These are phyloP conservation scores for Arthrobotrys sphaeroides DNA, from an alignment of 2,329 filamentous ascomycete species.

Conservation along the genomic window DNA sequence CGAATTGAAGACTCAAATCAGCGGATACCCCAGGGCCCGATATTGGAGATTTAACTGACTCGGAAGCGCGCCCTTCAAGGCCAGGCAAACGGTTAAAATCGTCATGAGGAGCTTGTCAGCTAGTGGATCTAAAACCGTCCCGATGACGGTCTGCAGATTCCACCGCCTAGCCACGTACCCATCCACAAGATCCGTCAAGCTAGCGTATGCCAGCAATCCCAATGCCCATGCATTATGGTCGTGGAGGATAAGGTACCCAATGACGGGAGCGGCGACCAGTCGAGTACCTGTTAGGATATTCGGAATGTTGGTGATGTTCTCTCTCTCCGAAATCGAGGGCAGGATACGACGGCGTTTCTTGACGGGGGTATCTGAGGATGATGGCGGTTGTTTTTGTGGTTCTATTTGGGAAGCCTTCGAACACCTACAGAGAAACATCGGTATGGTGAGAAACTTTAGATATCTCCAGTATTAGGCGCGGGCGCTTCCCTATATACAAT, in stretches of 20 bases:
- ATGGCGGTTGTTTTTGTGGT: neutral
- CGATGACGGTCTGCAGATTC: constrained; percentile 90
- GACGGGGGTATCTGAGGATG: neutral
- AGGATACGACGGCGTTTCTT: constrained; percentile 38
- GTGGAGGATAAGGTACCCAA: constrained; percentile 88
- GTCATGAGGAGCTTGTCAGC: constrained; percentile 98
- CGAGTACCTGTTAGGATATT: constrained; percentile 91
- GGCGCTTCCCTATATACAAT: neutral
- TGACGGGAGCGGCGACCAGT: constrained; percentile 79
- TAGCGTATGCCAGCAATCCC: constrained; percentile 88
- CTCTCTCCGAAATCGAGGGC: constrained; percentile 64
- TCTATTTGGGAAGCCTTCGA: constrained; percentile 7
- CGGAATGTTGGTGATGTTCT: constrained; percentile 97
- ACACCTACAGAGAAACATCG: neutral
- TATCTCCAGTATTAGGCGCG: neutral
- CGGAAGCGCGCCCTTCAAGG: constrained; percentile 82
- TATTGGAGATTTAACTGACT: constrained; percentile 59
- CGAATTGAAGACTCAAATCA: neutral
- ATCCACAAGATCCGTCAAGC: constrained; percentile 89
- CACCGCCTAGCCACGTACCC: constrained; percentile 91
- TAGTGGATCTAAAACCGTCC: constrained; percentile 94
- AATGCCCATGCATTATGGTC: constrained; percentile 82
- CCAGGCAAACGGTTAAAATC: constrained; percentile 83
- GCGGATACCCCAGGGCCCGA: neutral
- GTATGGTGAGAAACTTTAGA: neutral